Percentiles rank a stretch among this genome's conserved stretches.
phyloP scores from a whole-genome alignment of 2,329 filamentous ascomycete genomes.

The Cercospora zeae-maydis region DNA sequence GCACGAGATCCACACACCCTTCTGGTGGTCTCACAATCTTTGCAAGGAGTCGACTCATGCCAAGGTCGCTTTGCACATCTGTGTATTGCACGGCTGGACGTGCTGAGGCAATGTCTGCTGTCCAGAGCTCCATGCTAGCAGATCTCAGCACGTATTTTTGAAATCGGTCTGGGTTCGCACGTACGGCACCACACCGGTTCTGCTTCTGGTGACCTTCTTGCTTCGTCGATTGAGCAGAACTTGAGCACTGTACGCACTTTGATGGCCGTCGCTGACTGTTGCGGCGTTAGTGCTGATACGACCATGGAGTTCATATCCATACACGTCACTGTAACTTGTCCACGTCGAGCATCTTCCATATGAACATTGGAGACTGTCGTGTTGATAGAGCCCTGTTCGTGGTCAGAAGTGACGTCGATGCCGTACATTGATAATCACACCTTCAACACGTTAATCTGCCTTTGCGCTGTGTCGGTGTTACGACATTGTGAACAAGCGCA shows the following conservation, averaged over 20 bases:
- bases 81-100: conserved; percentile 31
- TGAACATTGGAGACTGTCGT: conserved; percentile 17
- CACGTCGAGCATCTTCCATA: background rate
- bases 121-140: conserved; percentile 26
- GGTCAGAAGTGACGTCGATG: background rate
- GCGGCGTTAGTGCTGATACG: background rate
- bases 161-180: background rate
- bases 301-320: background rate
- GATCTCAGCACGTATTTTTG: background rate
- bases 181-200: conserved; percentile 22
- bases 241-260: conserved; percentile 16
- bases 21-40: conserved; percentile 19
- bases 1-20: background rate
- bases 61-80: conserved; percentile 14
- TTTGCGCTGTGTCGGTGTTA: conserved; percentile 32
- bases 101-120: conserved; percentile 22
- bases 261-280: conserved; percentile 27
- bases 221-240: conserved; percentile 15
- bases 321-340: conserved; percentile 24
- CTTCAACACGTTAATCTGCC: conserved; percentile 35
- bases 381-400: conserved; percentile 14
- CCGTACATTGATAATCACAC: background rate
- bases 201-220: conserved; percentile 14
- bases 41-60: conserved; percentile 29
- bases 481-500: conserved; percentile 31